Evolutionary conservation across 129 eudicot genomes (phyloP), one percentile per base, ranked within the genome.

Genomic region (Smallanthus sonchifolius): DNA sequence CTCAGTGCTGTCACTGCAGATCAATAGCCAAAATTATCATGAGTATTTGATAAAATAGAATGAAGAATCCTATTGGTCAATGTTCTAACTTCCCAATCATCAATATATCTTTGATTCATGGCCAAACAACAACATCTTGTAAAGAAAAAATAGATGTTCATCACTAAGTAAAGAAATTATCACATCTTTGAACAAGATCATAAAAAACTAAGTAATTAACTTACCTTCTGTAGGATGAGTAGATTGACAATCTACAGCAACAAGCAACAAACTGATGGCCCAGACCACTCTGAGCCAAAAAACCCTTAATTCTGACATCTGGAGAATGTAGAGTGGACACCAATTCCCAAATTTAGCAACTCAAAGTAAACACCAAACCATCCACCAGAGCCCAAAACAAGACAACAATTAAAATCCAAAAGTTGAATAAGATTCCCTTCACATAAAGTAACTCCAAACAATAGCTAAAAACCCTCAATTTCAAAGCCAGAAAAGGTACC

Each of bases 161-260:
- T 14, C 11, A 4, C 70, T 20, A 19, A 4, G 32, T 14, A 24
- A 79, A 2, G 32, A 42, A 68, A 14, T 14, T 4, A 78, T 32
- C 36, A 42, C 56, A 43, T 70, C 66, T 59, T 20, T 38, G 5
- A 74, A 62, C 70, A 57, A 47, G 1, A 74, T 5, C 65, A 61
- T 39, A 35, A 6, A 24, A 64, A 55, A 10, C 24, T 47, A 32
- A 70, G 28, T 9, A 34, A 68, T 17, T 24, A 69, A 43, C 42
- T 59, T 79, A 84, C 97, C 97, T 91, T 91, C 97, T 0, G 54
- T 43, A 24, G 92, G 95, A 75, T 84, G 83, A 17, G 95, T 88
- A 42, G 65, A 11, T 69, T 88, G 87, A 70, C 85, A 10, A 36
- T 84, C 75, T 2, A 76, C 84, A 70, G 71, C 77, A 35, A 73